Percentiles rank a stretch among this genome's conserved stretches.
phyloP scores from a whole-genome alignment of 2,329 filamentous ascomycete species.

The Scorias spongiosa region DNA sequence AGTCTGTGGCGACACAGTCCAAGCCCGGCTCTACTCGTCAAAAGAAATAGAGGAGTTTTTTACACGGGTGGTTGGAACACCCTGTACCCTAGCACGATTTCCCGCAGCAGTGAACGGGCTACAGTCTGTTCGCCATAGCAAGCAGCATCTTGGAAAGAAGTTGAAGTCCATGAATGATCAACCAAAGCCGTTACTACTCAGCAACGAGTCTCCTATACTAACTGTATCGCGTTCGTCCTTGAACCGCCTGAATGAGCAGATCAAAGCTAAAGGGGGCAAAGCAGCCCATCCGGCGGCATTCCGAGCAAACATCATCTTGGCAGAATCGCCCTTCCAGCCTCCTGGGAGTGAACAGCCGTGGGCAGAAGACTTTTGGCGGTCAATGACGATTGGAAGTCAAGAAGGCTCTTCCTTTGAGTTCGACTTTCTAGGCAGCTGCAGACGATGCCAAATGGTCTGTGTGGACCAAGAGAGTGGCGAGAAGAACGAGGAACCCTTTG shows the following conservation, averaged over 20 bases:
- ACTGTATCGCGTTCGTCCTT: constrained; percentile 70
- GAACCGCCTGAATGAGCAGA: constrained; percentile 58
- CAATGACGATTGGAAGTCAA: constrained; percentile 38
- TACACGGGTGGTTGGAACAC: constrained; percentile 55
- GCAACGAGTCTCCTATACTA: constrained; percentile 89
- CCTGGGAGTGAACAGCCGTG: constrained; percentile 46
- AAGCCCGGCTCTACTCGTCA: constrained; percentile 55
- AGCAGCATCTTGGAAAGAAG: constrained; percentile 41
- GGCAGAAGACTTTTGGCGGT: constrained; percentile 64
- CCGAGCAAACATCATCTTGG: constrained; percentile 73
- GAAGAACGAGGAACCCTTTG: constrained; percentile 71
- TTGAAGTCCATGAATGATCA: constrained; percentile 5
- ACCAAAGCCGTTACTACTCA: constrained; percentile 53
- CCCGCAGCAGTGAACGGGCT: constrained; percentile 44
- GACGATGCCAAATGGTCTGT: constrained; percentile 92
- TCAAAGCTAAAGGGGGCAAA: constrained; percentile 46
- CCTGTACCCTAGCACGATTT: constrained; percentile 73
- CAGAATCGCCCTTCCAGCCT: constrained; percentile 28
- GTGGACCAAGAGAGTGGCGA: constrained; percentile 71
- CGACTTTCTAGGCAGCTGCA: constrained; percentile 61
- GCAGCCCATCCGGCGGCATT: constrained; percentile 61
- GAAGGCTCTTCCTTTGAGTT: not conserved
- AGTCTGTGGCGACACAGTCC: constrained; percentile 71
- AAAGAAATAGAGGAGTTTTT: constrained; percentile 60
- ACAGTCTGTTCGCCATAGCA: constrained; percentile 50